phyloP scores from a whole-genome alignment of 139 green algal species.

The Mesotaenium endlicherianum region DNA sequence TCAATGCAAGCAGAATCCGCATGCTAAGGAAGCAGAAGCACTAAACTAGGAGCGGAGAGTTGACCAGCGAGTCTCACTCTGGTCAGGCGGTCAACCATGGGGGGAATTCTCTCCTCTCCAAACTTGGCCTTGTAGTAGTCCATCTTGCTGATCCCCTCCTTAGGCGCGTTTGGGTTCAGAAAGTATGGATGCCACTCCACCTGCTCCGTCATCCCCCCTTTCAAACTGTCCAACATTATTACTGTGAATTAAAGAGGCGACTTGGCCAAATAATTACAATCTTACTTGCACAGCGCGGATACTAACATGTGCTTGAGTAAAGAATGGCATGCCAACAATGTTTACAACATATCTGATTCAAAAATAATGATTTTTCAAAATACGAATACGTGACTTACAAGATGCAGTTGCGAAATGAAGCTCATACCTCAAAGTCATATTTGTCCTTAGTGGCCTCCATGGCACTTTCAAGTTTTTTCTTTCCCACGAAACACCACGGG shows the following conservation, averaged over 20 bases:
- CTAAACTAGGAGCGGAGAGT: no score
- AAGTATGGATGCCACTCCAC: slow-evolving; percentile 39
- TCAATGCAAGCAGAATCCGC: no score
- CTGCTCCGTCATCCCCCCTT: slow-evolving; percentile 7
- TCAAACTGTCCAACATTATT: no score
- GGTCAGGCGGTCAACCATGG: slow-evolving; percentile 60
- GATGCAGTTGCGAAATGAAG: background rate
- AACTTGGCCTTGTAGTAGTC: slow-evolving; percentile 68
- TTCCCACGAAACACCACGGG: slow-evolving; percentile 73
- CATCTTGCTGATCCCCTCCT: slow-evolving; percentile 65
- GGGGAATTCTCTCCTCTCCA: slow-evolving; percentile 39
- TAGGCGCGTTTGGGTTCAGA: slow-evolving; percentile 57
- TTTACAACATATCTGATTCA: no score
- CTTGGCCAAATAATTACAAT: no score
- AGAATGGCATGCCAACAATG: no score
- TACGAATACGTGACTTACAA: no score
- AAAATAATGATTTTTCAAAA: no score
- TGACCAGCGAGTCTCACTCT: background rate
- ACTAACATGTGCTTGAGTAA: no score
- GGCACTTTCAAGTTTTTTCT: slow-evolving; percentile 61
- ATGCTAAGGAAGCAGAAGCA: slow-evolving; percentile 36
- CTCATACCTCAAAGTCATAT: slow-evolving; percentile 26
- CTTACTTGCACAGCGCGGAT: no score
- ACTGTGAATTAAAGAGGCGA: no score
- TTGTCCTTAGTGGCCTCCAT: slow-evolving; percentile 45